phyloP scores from a whole-genome alignment of 345 rosid species.

The Lepidium sativum region DNA sequence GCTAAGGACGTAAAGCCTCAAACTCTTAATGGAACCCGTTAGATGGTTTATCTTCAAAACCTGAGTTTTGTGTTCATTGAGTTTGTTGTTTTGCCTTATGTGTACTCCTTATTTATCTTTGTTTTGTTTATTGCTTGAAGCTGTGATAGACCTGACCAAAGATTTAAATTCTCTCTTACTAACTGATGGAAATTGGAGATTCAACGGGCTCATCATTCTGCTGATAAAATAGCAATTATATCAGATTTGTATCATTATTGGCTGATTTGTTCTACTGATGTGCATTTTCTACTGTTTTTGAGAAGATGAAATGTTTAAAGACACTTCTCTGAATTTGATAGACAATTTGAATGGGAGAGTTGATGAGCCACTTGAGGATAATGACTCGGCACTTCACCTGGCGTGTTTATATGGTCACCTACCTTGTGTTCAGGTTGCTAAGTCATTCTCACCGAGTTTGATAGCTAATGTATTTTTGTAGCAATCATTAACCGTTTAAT shows the following conservation, averaged over 20 bases:
- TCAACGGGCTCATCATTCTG: neutral
- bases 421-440: constrained; percentile 68
- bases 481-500: neutral
- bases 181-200: neutral
- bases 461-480: neutral
- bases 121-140: neutral
- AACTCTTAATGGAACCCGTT: neutral
- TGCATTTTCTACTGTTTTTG: neutral
- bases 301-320: neutral
- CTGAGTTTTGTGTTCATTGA: no score
- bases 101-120: neutral
- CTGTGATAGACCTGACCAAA: neutral
- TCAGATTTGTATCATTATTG: constrained; percentile 6
- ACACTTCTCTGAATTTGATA: constrained; percentile 15
- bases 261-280: neutral
- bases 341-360: constrained; percentile 69
- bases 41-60: neutral
- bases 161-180: neutral
- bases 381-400: constrained; percentile 89
- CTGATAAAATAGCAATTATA: neutral
- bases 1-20: neutral
- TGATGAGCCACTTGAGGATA: constrained; percentile 79
- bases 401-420: constrained; percentile 80
- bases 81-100: neutral
- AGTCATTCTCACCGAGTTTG: neutral